phyloP scores from a whole-genome alignment of 768 basidiomycete species.

The Lactifluus echinatus region DNA sequence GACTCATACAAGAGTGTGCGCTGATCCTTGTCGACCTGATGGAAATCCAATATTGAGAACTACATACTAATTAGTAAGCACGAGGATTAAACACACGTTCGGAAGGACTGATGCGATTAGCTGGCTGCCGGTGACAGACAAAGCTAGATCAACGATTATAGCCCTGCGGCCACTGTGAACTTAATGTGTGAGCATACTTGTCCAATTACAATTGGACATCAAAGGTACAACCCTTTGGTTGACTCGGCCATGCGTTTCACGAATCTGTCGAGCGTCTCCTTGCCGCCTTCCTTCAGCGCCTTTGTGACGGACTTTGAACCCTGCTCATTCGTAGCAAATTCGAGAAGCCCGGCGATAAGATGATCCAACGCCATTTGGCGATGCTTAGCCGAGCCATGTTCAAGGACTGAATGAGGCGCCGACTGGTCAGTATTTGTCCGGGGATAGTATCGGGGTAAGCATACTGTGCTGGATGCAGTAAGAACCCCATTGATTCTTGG shows the following conservation, averaged over 20 bases:
- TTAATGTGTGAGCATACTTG: neutral
- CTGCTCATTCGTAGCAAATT: slow-evolving; percentile 76
- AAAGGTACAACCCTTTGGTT: slow-evolving; percentile 47
- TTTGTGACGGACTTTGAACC: slow-evolving; percentile 84
- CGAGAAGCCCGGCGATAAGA: slow-evolving; percentile 64
- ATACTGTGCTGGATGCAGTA: slow-evolving; percentile 81
- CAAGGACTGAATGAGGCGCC: slow-evolving; percentile 46
- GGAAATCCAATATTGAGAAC: neutral
- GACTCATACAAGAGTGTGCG: slow-evolving; percentile 76
- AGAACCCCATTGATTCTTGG: slow-evolving; percentile 85
- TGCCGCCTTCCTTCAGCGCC: slow-evolving; percentile 77
- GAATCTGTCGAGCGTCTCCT: slow-evolving; percentile 63
- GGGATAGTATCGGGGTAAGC: slow-evolving; percentile 23
- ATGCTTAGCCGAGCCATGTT: slow-evolving; percentile 74
- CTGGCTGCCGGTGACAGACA: slow-evolving; percentile 80
- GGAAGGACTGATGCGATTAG: slow-evolving; percentile 77
- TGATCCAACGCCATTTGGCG: slow-evolving; percentile 71
- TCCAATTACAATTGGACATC: neutral
- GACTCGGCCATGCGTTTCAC: slow-evolving; percentile 82
- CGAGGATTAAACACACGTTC: slow-evolving; percentile 39
- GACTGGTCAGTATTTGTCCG: slow-evolving; percentile 7
- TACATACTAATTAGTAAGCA: neutral
- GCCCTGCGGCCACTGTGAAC: slow-evolving; percentile 54
- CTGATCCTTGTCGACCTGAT: slow-evolving; percentile 79
- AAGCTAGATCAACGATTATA: slow-evolving; percentile 78